Conservation (phyloP, 176 grass and related monocot genomes). For the Tillandsia leiboldiana region DNA sequence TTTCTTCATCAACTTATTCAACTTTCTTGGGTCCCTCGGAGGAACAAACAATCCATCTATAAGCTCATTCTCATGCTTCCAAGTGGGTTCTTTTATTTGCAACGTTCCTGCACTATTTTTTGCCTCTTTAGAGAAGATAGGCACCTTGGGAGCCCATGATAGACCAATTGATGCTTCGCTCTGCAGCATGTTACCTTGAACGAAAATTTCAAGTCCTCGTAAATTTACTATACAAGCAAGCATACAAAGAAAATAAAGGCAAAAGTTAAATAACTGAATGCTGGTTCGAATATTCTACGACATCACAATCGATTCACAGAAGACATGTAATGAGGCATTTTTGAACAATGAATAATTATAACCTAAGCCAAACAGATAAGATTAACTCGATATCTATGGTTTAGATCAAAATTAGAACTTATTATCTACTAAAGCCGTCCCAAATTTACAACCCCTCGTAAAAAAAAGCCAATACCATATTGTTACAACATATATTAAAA, state of each 20-base stretch:
- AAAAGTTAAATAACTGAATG: too few relatives aligned
- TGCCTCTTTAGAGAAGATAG: constrained; percentile 18
- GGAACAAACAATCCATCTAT: constrained; percentile 76
- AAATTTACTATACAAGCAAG: neutral
- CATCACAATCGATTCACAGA: too few relatives aligned
- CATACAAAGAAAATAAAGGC: neutral
- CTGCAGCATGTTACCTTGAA: constrained; percentile 21
- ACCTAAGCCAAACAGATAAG: too few relatives aligned
- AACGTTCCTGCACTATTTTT: constrained; percentile 19
- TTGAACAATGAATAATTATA: too few relatives aligned
- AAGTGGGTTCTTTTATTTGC: constrained; percentile 29
- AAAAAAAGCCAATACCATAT: too few relatives aligned
- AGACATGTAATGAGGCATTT: too few relatives aligned
- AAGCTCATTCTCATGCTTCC: constrained; percentile 44
- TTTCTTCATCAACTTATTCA: constrained; percentile 64
- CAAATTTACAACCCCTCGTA: too few relatives aligned
- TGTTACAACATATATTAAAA: too few relatives aligned
- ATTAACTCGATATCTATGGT: too few relatives aligned
- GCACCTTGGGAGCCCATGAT: constrained; percentile 77
- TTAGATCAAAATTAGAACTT: too few relatives aligned
- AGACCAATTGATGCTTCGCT: constrained; percentile 39
- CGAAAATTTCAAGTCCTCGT: neutral
- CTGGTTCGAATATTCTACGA: too few relatives aligned
- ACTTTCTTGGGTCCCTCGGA: constrained; percentile 54
- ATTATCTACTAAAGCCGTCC: too few relatives aligned